Conservation (phyloP, 306 rosid genomes). For the Ormosia semicastrata region DNA sequence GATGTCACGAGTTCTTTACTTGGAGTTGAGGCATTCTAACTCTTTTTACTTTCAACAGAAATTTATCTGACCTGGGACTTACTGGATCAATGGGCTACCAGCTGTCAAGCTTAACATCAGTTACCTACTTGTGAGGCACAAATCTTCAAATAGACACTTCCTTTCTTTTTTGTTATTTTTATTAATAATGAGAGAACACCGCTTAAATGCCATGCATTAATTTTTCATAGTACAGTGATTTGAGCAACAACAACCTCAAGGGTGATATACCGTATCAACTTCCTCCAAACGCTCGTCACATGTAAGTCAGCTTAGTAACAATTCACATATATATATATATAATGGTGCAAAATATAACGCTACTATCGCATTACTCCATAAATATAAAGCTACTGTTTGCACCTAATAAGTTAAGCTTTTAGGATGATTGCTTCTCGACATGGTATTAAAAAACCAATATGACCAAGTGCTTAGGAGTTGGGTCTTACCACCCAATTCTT, state of each 20-base stretch:
- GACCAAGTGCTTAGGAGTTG: slow-evolving; percentile 2
- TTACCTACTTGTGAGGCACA: slow-evolving; percentile 75
- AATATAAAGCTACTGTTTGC: not conserved
- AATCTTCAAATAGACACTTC: slow-evolving; percentile 19
- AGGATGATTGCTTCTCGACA: not conserved
- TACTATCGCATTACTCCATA: not conserved
- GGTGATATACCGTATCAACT: slow-evolving; percentile 88
- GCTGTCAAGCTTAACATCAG: slow-evolving; percentile 68
- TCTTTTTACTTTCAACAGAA: slow-evolving; percentile 44
- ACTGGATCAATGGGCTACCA: slow-evolving; percentile 83
- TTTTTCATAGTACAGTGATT: slow-evolving; percentile 89
- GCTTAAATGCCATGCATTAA: slow-evolving; percentile 45
- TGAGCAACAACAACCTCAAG: slow-evolving; percentile 80
- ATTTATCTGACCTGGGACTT: slow-evolving; percentile 59
- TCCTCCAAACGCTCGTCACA: slow-evolving; percentile 69
- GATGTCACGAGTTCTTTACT: not conserved
- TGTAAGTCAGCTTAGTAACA: slow-evolving; percentile 53
- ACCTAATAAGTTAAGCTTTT: not conserved
- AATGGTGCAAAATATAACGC: not conserved
- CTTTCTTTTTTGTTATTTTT: not conserved
- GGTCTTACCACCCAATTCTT: not conserved
- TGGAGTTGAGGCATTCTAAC: slow-evolving; percentile 13
- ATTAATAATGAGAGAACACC: slow-evolving; percentile 17
- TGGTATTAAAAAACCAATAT: not conserved
- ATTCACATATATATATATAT: not conserved